Evolutionary conservation across 1,139 yeast genomes (phyloP), one percentile per base, ranked within the genome.

Genomic region (Magnusiomyces suaveolens): DNA sequence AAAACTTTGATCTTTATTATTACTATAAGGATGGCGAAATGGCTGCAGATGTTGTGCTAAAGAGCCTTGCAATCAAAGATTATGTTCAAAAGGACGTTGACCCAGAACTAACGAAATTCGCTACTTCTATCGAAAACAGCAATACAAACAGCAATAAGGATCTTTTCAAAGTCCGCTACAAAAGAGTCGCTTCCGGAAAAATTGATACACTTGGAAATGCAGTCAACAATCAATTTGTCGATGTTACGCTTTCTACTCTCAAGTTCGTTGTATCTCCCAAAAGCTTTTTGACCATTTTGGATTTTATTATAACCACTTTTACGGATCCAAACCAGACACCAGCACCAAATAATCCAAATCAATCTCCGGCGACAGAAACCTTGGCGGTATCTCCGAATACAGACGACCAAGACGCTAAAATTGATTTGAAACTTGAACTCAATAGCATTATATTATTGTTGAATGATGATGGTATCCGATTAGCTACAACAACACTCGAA

Each of bases 251-350:
- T 67, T 90, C 96, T 0, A 88, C 95, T 10, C 78, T 94, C 56
- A 82, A 83, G 60, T 77, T 87, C 52, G 84, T 87, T 1, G 72
- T 90, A 12, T 81, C 95, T 0, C 81, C 97, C 52, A 84, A 81
- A 63, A 85, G 96, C 1, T 72, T 87, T 26, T 75, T 92, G 60
- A 84, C 95, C 2, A 72, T 92, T 18, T 71, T 92, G 60, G 94
- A 89, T 67, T 94, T 84, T 66, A 74, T 85, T 2, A 75, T 90
- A 64, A 87, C 90, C 50, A 92, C 97, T 0, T 92, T 92, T 66
- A 85, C 96, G 1, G 75, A 81, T 59, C 87, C 90, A 0, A 84
- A 87, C 12, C 55, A 50, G 20, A 43, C 52, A 4, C 36, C 48
- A 20, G 48, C 54, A 2, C 20, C 14, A n/a, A n/a, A n/a, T n/a